phyloP scores from a whole-genome alignment of 2,329 filamentous ascomycete species.

The Aspergillus chevalieri region DNA sequence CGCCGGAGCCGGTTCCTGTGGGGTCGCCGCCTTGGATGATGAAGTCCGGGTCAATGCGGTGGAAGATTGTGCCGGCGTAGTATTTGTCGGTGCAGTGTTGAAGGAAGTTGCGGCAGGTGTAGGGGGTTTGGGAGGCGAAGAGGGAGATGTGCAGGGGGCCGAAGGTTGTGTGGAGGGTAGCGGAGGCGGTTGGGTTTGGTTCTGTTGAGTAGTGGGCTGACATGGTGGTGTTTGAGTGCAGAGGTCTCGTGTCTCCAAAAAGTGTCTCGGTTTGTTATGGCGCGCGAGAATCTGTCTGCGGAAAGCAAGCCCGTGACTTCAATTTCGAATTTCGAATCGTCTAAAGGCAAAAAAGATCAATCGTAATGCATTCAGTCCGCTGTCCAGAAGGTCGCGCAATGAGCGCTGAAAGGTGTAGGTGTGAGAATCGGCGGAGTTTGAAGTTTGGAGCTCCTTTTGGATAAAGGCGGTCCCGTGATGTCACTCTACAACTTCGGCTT shows the following conservation, averaged over 20 bases:
- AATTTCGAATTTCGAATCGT: no score
- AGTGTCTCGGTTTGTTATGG: neutral
- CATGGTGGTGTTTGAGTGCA: constrained; percentile 50
- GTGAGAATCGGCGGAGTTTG: constrained; percentile 2
- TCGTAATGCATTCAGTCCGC: neutral
- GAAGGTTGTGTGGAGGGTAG: constrained; percentile 79
- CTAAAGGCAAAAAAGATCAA: neutral
- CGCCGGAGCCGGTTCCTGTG: constrained; percentile 84
- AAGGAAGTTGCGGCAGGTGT: constrained; percentile 90
- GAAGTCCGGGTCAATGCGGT: constrained; percentile 85
- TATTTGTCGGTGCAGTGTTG: constrained; percentile 93
- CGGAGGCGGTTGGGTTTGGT: constrained; percentile 87
- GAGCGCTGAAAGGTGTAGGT: neutral
- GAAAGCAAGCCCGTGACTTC: no score
- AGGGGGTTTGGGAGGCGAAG: constrained; percentile 88
- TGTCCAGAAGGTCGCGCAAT: neutral
- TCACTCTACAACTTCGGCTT: neutral
- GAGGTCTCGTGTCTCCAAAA: neutral
- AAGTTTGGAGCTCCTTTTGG: constrained; percentile 12
- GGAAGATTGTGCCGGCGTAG: constrained; percentile 90
- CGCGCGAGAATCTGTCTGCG: no score
- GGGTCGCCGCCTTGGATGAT: constrained; percentile 93
- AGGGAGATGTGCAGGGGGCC: constrained; percentile 89
- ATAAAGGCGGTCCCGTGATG: constrained; percentile 14
- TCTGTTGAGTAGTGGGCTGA: constrained; percentile 89